Base-by-base conservation (phyloP, 2,329 filamentous ascomycete species). In the Alternaria consortialis region DNA sequence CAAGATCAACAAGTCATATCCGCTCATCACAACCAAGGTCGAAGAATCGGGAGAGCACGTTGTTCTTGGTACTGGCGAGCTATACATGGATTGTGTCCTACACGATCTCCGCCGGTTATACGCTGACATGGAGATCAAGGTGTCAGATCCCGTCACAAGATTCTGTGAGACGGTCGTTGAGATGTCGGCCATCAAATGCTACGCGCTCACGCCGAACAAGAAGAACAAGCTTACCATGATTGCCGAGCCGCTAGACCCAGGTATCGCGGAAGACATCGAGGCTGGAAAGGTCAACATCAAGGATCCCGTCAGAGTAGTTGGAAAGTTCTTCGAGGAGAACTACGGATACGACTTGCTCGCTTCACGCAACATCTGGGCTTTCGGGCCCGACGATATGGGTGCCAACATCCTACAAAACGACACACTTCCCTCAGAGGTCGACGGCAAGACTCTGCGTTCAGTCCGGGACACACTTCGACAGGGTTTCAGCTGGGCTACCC, bases 161-260 rank as follows among this genome's bases (percentile, higher is more conserved):
- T 99, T 99, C 84, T 97, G 93, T 80, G 95, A 99, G 81, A 99
- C 95, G 0, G 94, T 97, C 27, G 93, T 97, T 37, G 95, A 99
- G 79, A 97, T 95, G 68, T 97, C 93, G 17, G 94, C 94, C 20
- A 97, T 97, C 61, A 97, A 97, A 81, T 99, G 95, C 82, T 99
- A 97, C 78, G 94, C 95, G 23, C 89, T 97, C 70, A 98, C 95
- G 2, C 95, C 95, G 2, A 99, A 99, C 83, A 99, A 99, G 83
- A 97, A 97, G 84, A 99, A 99, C 83, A 97, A 97, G 79, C 91
- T 99, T 73, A 98, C 95, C 36, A 97, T 99, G 92, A 91, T 98
- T 58, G 95, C 95, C 4, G 95, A 99, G 78, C 94, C 95, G 34
- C 83, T 99, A 13, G 95, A 99, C 69, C 91, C 96, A 71, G 95